Conservation (phyloP, 139 green algal genomes). For the Closterium sp. region DNA sequence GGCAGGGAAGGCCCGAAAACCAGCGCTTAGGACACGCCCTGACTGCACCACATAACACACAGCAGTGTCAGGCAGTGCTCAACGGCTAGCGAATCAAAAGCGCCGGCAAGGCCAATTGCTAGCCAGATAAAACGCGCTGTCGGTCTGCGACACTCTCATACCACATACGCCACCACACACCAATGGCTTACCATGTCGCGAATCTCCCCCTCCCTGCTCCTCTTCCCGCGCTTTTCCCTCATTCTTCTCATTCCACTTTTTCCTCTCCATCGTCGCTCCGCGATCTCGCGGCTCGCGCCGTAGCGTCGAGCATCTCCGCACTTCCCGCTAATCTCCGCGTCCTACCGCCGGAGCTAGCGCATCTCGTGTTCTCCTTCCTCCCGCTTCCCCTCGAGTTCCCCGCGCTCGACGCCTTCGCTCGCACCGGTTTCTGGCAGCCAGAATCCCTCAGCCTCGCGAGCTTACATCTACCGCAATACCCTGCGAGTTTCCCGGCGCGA, state of each 20-base stretch:
- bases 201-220: background rate
- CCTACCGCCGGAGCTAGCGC: background rate
- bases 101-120: too few relatives aligned
- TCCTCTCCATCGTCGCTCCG: background rate
- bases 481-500: background rate
- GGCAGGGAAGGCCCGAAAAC: too few relatives aligned
- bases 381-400: background rate
- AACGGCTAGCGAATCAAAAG: too few relatives aligned
- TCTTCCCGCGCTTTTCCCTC: background rate
- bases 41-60: too few relatives aligned
- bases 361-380: background rate
- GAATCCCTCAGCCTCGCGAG: background rate
- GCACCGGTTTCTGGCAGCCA: background rate
- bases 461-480: background rate
- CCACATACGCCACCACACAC: background rate
- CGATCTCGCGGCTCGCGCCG: background rate
- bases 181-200: background rate
- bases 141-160: background rate
- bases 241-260: background rate
- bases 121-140: too few relatives aligned
- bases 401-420: background rate
- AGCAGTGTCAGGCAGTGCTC: too few relatives aligned
- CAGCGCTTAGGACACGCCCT: too few relatives aligned
- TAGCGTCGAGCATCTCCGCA: background rate
- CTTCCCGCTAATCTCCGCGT: background rate